Conservation (phyloP, 1,284 basidiomycete genomes). For the Ustilago hordei region DNA sequence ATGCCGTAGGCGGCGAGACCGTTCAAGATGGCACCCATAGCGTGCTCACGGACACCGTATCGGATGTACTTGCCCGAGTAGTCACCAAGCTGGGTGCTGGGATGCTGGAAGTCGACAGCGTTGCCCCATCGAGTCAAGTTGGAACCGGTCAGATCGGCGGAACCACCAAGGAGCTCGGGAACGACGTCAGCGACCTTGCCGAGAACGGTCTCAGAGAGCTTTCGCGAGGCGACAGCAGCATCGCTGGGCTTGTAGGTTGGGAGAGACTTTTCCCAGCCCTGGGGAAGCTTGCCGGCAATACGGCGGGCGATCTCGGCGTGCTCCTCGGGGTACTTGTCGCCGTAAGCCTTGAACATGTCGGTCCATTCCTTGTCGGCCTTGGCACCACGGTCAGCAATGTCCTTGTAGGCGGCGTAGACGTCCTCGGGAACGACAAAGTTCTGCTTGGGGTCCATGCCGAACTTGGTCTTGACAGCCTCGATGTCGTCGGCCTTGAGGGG, state of each 20-base stretch:
- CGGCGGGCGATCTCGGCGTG: constrained; percentile 87
- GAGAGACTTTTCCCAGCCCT: constrained; percentile 86
- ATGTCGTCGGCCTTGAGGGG: constrained; percentile 95
- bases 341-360: constrained; percentile 78
- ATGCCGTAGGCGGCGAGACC: constrained; percentile 85
- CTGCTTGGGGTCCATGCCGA: constrained; percentile 83
- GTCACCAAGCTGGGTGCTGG: constrained; percentile 80
- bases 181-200: constrained; percentile 80
- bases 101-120: constrained; percentile 90
- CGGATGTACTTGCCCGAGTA: constrained; percentile 92
- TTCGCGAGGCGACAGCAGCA: constrained; percentile 87
- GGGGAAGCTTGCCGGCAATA: constrained; percentile 83
- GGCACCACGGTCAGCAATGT: constrained; percentile 79
- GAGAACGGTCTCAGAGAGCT: constrained; percentile 90
- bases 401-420: constrained; percentile 78
- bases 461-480: constrained; percentile 83
- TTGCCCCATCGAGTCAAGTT: constrained; percentile 87
- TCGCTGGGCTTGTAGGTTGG: constrained; percentile 86
- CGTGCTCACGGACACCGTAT: constrained; percentile 97
- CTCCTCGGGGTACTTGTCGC: constrained; percentile 82
- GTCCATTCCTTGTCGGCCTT: constrained; percentile 83
- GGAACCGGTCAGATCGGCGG: constrained; percentile 90
- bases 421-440: constrained; percentile 83
- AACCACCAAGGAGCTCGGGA: constrained; percentile 84
- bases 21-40: constrained; percentile 94